These are phyloP conservation scores for Candida cerambycidarum DNA, from an alignment of 805 yeast genomes.

Conservation along the genomic window DNA sequence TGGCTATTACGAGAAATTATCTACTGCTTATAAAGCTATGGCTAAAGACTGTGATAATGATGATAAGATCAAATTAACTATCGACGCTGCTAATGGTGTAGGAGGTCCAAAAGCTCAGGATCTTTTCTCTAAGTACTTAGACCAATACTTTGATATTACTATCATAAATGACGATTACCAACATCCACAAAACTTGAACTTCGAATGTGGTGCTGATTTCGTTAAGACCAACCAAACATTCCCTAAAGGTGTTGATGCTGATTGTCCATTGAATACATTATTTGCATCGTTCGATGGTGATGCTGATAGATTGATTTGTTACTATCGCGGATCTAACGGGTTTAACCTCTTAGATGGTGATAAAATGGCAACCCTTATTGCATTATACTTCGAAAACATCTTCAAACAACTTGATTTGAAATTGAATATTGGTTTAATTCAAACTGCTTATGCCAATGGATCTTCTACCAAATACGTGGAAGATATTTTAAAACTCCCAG, in stretches of 20 bases:
- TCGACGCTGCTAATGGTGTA: conserved; percentile 97
- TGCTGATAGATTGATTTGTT: conserved; percentile 91
- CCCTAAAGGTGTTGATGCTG: conserved; percentile 55
- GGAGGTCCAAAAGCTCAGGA: conserved; percentile 75
- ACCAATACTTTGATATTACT: conserved; percentile 38
- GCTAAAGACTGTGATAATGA: conserved; percentile 23
- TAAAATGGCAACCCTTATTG: conserved; percentile 83
- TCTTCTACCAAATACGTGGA: conserved; percentile 74
- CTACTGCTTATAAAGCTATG: conserved; percentile 51
- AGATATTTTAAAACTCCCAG: conserved; percentile 66
- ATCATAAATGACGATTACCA: conserved; percentile 55
- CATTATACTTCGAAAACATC: conserved; percentile 58
- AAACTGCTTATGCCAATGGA: conserved; percentile 98
- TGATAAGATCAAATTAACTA: conserved; percentile 47
- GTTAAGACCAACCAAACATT: conserved; percentile 85
- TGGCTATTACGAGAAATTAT: conserved; percentile 69
- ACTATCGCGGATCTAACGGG: conserved; percentile 44
- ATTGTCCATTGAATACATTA: conserved; percentile 46
- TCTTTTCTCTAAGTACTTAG: conserved; percentile 44
- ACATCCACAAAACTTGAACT: conserved; percentile 62
- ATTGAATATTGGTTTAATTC: conserved; percentile 75
- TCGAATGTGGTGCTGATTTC: conserved; percentile 89
- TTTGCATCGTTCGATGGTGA: conserved; percentile 94
- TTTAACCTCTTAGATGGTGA: conserved; percentile 86
- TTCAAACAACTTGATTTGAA: conserved; percentile 47